Conservation (phyloP, 2,329 filamentous ascomycete genomes). For the Paecilomyces sp. region DNA sequence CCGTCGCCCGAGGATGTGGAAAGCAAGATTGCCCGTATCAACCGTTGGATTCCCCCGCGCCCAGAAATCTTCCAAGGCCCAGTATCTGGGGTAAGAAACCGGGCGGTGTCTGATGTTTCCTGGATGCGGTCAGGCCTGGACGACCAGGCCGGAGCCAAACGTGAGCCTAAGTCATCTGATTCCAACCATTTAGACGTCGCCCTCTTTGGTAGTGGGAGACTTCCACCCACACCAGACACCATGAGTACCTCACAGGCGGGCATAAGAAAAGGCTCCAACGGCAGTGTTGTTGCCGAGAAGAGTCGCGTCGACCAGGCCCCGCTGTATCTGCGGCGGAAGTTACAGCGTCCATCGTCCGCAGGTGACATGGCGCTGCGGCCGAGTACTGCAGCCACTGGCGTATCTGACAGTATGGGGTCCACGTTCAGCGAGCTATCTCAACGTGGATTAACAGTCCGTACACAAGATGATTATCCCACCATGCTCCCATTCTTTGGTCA, state of each 20-base stretch:
- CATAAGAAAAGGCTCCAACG: conserved; percentile 24
- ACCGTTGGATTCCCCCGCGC: conserved; percentile 24
- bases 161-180: conserved; percentile 11
- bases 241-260: conserved; percentile 33
- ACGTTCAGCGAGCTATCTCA: conserved; percentile 25
- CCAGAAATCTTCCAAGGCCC: conserved; percentile 11
- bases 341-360: conserved; percentile 26
- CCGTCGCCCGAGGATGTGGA: conserved; percentile 7
- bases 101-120: conserved; percentile 14
- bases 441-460: conserved; percentile 12
- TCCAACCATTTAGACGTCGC: conserved; percentile 18
- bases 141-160: conserved; percentile 14
- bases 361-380: conserved; percentile 23
- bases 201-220: conserved; percentile 24
- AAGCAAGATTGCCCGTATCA: conserved; percentile 18
- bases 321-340: conserved; percentile 12
- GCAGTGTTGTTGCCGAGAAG: conserved; percentile 25
- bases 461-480: conserved; percentile 17
- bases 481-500: conserved; percentile 24
- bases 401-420: conserved; percentile 23
- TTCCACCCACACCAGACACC: conserved; percentile 37
- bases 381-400: conserved; percentile 22
- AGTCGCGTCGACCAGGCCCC: conserved; percentile 13
- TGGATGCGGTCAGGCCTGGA: conserved; percentile 14
- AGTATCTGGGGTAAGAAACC: conserved; percentile 10